Conservation (phyloP, 352 stramenopile genomes). For the Globisporangium parvum region DNA sequence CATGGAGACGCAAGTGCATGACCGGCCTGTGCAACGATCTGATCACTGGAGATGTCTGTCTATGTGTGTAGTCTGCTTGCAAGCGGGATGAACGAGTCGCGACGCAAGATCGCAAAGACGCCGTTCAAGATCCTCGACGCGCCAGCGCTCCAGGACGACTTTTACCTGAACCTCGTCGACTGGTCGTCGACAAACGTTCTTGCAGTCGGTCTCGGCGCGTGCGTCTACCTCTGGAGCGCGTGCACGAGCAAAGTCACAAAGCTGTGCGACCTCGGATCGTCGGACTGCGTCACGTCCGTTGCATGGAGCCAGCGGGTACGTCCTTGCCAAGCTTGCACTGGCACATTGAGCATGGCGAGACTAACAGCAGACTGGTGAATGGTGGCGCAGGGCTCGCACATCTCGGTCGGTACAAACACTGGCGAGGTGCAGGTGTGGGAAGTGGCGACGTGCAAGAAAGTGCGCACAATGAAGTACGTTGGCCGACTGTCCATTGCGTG, state of each 20-base stretch:
- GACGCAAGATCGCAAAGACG: slow-evolving; percentile 87
- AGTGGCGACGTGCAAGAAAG: slow-evolving; percentile 74
- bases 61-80: slow-evolving; percentile 8
- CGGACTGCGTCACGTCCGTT: slow-evolving; percentile 90
- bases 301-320: slow-evolving; percentile 89
- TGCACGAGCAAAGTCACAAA: slow-evolving; percentile 91
- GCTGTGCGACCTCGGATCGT: slow-evolving; percentile 84
- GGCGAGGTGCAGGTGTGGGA: slow-evolving; percentile 96
- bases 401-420: slow-evolving; percentile 92
- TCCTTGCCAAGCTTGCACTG: no score
- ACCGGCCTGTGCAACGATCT: no score
- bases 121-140: slow-evolving; percentile 98
- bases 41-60: no score
- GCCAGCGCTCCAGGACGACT: slow-evolving; percentile 95
- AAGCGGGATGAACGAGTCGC: slow-evolving; percentile 21
- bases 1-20: background rate
- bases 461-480: slow-evolving; percentile 86
- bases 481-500: background rate
- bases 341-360: no score
- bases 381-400: slow-evolving; percentile 63
- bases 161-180: slow-evolving; percentile 98
- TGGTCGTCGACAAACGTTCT: slow-evolving; percentile 95
- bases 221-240: slow-evolving; percentile 95
- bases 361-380: background rate
- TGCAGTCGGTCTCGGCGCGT: slow-evolving; percentile 90